Conservation (phyloP, 805 yeast genomes). For the Candida easanensis region DNA sequence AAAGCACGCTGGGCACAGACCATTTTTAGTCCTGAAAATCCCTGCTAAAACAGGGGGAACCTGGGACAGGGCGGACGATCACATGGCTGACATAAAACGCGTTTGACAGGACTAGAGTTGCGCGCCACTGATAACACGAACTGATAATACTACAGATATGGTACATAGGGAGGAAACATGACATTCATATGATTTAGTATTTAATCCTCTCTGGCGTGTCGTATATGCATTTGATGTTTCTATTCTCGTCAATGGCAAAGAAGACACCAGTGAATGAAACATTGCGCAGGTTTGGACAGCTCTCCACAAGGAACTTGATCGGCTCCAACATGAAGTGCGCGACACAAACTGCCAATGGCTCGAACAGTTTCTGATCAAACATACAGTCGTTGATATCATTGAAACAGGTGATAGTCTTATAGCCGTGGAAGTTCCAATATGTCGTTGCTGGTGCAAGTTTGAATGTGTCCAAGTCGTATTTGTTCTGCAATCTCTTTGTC, state of each 20-base stretch:
- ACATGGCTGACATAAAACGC: no score
- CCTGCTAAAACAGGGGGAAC: no score
- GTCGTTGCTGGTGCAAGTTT: conserved; percentile 32
- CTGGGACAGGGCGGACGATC: no score
- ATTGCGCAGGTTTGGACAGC: conserved; percentile 33
- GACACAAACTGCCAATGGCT: conserved; percentile 37
- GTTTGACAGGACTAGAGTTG: background rate
- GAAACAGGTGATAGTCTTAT: conserved; percentile 39
- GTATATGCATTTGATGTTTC: conserved; percentile 24
- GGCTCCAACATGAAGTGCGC: conserved; percentile 47
- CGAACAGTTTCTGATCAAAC: conserved; percentile 43
- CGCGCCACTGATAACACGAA: no score
- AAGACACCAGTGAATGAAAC: conserved; percentile 42
- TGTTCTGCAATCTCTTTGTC: conserved; percentile 31
- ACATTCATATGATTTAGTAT: background rate
- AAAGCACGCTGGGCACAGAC: no score
- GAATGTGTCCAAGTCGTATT: conserved; percentile 32
- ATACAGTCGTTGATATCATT: conserved; percentile 36
- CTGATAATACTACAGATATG: no score
- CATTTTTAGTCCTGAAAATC: no score
- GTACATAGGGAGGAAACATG: no score
- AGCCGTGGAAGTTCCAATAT: conserved; percentile 50
- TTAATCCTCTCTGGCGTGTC: conserved; percentile 17
- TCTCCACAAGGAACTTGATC: conserved; percentile 32
- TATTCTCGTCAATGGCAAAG: conserved; percentile 29